phyloP scores from a whole-genome alignment of 768 basidiomycete genomes.

The Lactarius sanguifluus region DNA sequence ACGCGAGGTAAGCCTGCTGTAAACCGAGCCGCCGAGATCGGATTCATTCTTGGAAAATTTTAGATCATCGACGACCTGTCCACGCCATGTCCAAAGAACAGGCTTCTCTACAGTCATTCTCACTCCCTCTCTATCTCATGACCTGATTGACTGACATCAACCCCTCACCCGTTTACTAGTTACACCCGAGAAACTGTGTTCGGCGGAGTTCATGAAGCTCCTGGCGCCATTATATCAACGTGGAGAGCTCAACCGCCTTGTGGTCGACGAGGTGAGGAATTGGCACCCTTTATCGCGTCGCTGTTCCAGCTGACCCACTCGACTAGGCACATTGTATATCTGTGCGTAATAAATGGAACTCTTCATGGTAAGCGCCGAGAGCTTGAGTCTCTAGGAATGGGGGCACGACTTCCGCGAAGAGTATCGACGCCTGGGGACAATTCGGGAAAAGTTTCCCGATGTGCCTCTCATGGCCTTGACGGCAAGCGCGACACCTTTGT shows the following conservation, averaged over 20 bases:
- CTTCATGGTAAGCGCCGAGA: neutral
- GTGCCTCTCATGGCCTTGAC: slow-evolving; percentile 89
- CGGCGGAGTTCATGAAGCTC: slow-evolving; percentile 50
- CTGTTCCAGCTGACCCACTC: slow-evolving; percentile 1
- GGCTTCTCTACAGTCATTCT: slow-evolving; percentile 71
- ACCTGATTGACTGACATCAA: neutral
- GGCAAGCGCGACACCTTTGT: slow-evolving; percentile 76
- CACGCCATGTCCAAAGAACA: slow-evolving; percentile 55
- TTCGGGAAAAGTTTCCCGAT: slow-evolving; percentile 61
- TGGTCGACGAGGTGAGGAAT: slow-evolving; percentile 72
- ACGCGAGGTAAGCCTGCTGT: slow-evolving; percentile 44
- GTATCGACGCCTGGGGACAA: slow-evolving; percentile 68
- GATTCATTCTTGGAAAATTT: neutral
- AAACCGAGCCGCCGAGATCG: neutral
- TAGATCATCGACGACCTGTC: slow-evolving; percentile 64
- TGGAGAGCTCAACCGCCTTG: slow-evolving; percentile 64
- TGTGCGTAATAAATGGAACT: slow-evolving; percentile 40
- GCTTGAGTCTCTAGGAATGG: slow-evolving; percentile 63
- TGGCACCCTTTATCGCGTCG: slow-evolving; percentile 1
- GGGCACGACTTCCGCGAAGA: slow-evolving; percentile 78
- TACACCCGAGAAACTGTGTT: slow-evolving; percentile 74
- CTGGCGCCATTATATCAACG: slow-evolving; percentile 54
- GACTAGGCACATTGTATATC: slow-evolving; percentile 80
- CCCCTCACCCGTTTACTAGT: slow-evolving; percentile 40
- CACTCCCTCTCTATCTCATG: neutral